Base-by-base conservation (phyloP, 441 rosid species). In the Breynia disticha region DNA sequence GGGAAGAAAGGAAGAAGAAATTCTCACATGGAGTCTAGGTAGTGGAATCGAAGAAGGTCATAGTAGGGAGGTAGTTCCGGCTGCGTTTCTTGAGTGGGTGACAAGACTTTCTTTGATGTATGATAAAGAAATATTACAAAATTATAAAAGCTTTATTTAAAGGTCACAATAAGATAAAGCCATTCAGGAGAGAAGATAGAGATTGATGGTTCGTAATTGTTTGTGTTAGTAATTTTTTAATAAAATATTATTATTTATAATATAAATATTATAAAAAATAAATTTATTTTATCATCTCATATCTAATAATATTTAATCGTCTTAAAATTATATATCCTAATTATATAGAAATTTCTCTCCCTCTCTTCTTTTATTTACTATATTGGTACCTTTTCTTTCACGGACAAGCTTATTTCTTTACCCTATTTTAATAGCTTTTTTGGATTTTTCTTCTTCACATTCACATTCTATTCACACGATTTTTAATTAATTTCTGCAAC, bases 51-150 rank as follows among this genome's bases (percentile, higher is more conserved):
- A 28, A 28, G 35, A 28, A 28, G 35, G 35, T 28, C 35, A 28
- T 65, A 65, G 56, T 48, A 47, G 37, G n/a, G 44, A 53, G 61
- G 76, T 73, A 75, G 79, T 81, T 69, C 72, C 66, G 63, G 77
- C 81, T 74, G 80, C 73, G 81, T 67, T 75, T 67, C 72, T 72
- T 74, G 72, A 79, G 74, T 73, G 77, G 74, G 66, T 85, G 90
- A 85, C 91, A 81, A 85, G 95, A 79, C 91, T 68, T 71, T 71
- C 57, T 71, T 67, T 73, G 67, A 17, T 61, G 61, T 68, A 66
- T 51, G 58, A 41, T 64, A 80, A 72, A 79, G 61, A 76, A 69
- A 67, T 77, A 64, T 61, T 75, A 69, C 60, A 68, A 65, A 63
- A 71, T 55, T 61, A 62, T 63, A 72, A 73, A 71, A 77, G 72